Conservation (phyloP, 441 rosid genomes). For the Pelargonium exstipulatum region DNA sequence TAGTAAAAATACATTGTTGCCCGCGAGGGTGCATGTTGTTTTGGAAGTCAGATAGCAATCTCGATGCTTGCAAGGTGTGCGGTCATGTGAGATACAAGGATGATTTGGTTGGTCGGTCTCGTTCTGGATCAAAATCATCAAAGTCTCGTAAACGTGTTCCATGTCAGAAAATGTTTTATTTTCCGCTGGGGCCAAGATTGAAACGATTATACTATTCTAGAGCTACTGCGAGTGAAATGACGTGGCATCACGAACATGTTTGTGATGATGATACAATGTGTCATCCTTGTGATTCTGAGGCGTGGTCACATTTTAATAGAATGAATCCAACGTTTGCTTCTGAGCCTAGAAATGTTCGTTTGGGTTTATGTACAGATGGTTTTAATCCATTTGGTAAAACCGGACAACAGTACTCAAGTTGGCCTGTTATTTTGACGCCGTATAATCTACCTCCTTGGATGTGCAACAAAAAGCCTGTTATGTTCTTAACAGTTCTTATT, state of each 20-base stretch:
- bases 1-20: not conserved
- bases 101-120: not conserved
- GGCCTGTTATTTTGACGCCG: not conserved
- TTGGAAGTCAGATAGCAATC: not conserved
- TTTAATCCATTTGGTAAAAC: not conserved
- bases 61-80: not conserved
- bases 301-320: not conserved
- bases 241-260: not conserved
- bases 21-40: not conserved
- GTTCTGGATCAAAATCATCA: too few relatives aligned
- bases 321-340: too few relatives aligned
- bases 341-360: not conserved
- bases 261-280: not conserved
- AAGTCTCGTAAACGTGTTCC: not conserved
- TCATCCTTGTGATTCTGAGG: not conserved
- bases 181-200: not conserved
- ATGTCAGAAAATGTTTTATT: not conserved
- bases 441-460: not conserved
- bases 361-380: not conserved
- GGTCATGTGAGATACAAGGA: not conserved
- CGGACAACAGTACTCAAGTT: not conserved
- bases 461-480: not conserved
- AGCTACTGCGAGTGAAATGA: not conserved
- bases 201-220: not conserved
- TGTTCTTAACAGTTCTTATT: not conserved